Evolutionary conservation across 352 stramenopile species (phyloP).

Genomic region (Phytophthora cajani): DNA sequence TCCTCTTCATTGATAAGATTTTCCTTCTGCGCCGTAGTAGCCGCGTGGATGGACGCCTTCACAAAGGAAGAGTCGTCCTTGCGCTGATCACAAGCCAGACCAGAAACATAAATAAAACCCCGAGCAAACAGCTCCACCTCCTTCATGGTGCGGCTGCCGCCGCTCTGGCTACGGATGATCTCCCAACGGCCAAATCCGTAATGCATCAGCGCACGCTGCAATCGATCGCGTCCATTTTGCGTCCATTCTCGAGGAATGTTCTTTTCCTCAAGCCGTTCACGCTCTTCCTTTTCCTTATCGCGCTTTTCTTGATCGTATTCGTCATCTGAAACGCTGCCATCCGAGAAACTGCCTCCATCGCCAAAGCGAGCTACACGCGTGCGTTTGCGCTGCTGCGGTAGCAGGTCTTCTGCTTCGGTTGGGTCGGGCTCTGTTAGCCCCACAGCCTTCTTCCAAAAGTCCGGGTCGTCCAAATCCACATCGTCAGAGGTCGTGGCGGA

Average conservation of each 20-base stretch:
- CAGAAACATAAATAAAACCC: constrained; percentile 89
- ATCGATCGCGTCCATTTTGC: constrained; percentile 81
- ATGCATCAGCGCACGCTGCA: constrained; percentile 89
- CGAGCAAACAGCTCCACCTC: constrained; percentile 87
- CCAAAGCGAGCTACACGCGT: constrained; percentile 88
- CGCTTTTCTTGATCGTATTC: constrained; percentile 52
- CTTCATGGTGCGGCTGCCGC: constrained; percentile 82
- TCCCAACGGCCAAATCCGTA: constrained; percentile 89
- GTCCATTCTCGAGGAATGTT: constrained; percentile 84
- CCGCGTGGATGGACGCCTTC: constrained; percentile 78
- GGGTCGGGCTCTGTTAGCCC: constrained; percentile 81
- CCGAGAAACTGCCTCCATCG: constrained; percentile 63
- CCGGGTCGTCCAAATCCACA: constrained; percentile 98
- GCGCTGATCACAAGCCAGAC: constrained; percentile 70
- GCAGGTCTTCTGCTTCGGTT: constrained; percentile 56
- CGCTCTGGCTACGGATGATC: constrained; percentile 89
- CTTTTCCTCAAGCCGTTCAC: constrained; percentile 70
- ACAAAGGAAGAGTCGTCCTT: constrained; percentile 88
- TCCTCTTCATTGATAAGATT: constrained; percentile 80
- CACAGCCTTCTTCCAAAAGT: constrained; percentile 99
- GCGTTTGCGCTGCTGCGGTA: constrained; percentile 85
- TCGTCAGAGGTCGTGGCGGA: constrained; percentile 90
- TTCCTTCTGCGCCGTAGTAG: constrained; percentile 67
- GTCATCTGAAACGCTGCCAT: constrained; percentile 76
- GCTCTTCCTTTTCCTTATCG: constrained; percentile 62